Evolutionary conservation across 331 rosid genomes (phyloP), one percentile per base, ranked within the genome.

Genomic region (Acacia concinna): DNA sequence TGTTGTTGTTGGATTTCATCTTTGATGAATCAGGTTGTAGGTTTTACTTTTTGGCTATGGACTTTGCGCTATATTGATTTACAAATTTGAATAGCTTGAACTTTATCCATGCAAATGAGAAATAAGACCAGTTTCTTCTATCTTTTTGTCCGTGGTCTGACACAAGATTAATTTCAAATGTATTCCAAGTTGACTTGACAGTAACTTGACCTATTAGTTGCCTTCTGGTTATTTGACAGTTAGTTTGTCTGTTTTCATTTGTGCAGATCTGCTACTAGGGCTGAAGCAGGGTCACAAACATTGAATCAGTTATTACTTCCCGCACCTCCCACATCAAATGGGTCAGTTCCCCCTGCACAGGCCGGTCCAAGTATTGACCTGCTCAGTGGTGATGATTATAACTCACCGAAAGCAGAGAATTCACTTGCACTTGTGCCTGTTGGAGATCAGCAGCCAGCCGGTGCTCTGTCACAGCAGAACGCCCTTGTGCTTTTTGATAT

Each of bases 381-480:
- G 81, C 98, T 96, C 75, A 96, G 99, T 4, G 99, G 99, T 30
- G 99, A 95, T 63, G 92, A 91, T 81, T 96, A 84, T 81, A 87
- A 77, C 85, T 93, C 97, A 74, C 97, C 97, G 1, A 90, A 87
- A 84, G 89, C 94, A 34, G 98, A 90, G 20, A 80, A 62, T 76
- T 90, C 99, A 46, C 80, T 93, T 87, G 98, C 99, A 75, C 92
- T 96, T 73, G 98, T 96, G 82, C 95, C 97, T 78, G 71, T 96
- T 8, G 93, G 90, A 74, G 92, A 88, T 79, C 96, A 85, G 69
- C 91, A 80, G 84, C 79, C 97, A 30, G 83, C 80, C 43, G 81
- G 90, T 83, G 86, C 91, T 60, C 77, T 52, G 27, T 81, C 97
- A 60, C 91, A 88, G 83, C 97, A 90, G 77, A 96, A 90, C 74